Base-by-base conservation (phyloP, 805 yeast genomes). In the Candida vaughaniae region DNA sequence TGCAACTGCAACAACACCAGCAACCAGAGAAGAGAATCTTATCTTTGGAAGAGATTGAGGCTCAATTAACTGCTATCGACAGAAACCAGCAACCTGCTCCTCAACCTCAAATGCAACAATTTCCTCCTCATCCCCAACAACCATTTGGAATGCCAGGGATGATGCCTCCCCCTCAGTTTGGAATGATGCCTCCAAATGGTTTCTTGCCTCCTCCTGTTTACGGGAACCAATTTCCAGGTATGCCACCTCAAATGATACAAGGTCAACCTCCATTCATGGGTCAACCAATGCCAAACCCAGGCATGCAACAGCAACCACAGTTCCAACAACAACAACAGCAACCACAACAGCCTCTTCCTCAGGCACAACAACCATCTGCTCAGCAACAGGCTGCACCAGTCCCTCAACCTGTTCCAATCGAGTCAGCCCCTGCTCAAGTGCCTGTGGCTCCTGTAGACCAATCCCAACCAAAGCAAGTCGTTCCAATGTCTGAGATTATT, bases 21-120 rank as follows among this genome's bases (percentile, higher is more conserved):
- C 34, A 23, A 10, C 48, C 48, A 8, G 69, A 63, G 35, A 68
- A 69, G 48, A 74, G 73, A 49, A 71, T 82, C 16, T 61, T 85
- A 48, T 83, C 95, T 8, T 68, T 87, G 56, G 91, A 85, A 56
- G 95, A 89, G 50, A 76, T 89, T 46, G 96, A 89, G 62, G 87
- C 95, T 6, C 87, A 80, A 51, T 67, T 82, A 55, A 66, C 80
- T 41, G 69, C 74, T 4, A 67, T 72, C 38, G 73, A 64, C 39
- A 51, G 51, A 29, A 34, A 49, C 33, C 63, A 55, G 11, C 53
- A 46, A 16, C 54, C 46, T 26, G 47, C 45, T 15, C 57, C 38
- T 12, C 47, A 46, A 32, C 46, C 46, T 25, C 55, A 28, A 38
- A 46, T 48, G 36, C 53, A 52, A 42, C 64, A 49, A 34, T 52